Evolutionary conservation across 495 filamentous ascomycete species (phyloP), one percentile per base, ranked within the genome.

Genomic region (Aspergillus nanangensis): DNA sequence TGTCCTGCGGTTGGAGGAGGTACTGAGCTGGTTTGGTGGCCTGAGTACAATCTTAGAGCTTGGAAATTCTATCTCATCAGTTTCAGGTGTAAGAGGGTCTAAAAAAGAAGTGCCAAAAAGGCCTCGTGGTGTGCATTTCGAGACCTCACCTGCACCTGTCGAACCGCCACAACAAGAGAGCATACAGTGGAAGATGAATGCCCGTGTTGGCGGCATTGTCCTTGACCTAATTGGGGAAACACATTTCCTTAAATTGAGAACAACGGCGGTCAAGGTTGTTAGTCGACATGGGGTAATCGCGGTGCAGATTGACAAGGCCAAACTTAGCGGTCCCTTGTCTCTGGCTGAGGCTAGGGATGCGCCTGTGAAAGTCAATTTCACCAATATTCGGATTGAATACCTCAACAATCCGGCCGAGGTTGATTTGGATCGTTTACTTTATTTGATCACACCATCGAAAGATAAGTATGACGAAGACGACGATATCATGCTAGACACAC

Each of bases 401-500:
- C 58, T 90, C 3, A 70, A 74, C 40, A 61, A 75, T 4, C 92
- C 94, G 0, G 84, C 84, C 44, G 82, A 92, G 40, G 73, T 75
- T 21, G 94, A 99, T 57, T 68, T 99, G 2, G 84, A 87, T 52
- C 78, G 83, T 35, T 75, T 99, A 5, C 67, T 99, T 11, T 84
- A 85, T 23, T 74, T 99, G 18, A 82, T 97, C 35, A 95, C 87
- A 8, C 94, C 94, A 0, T 95, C 90, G 2, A 91, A 88, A 50
- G 81, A 93, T 62, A 90, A 88, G 51, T 96, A 94, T 56, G 90
- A 94, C 44, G 80, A 86, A 36, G 86, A 90, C 49, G 90, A 96
- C 54, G 94, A 96, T 57, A 95, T 99, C 47, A 81, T 99, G 69
- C 74, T 97, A 9, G 93, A 97, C 48, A 96, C 87, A 0, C 75